Base-by-base conservation (phyloP, 306 rosid species). In the Sechiopsis laciniata region DNA sequence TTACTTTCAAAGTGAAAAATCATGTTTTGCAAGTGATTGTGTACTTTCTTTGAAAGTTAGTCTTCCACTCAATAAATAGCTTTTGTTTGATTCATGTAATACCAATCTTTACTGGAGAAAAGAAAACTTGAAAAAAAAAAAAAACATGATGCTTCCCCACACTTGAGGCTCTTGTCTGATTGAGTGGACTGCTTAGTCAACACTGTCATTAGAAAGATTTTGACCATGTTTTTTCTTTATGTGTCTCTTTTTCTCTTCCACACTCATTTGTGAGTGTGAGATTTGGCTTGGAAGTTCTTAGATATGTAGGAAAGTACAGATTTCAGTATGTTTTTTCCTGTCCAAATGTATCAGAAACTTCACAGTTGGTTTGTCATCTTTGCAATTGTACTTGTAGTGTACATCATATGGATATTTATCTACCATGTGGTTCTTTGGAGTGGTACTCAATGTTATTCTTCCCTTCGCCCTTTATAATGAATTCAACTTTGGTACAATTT, bases 181-280 rank as follows among this genome's bases (percentile, higher is more conserved):
- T 88, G 87, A 85, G 90, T 86, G 97, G 91, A 86, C 70, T 80
- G 76, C 79, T 74, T 78, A 85, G 95, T 92, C 96, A 86, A 89
- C 81, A 85, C 78, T 65, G 80, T 55, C 92, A 89, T 86, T 55
- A 84, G 87, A 86, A 88, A 82, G 72, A 82, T 73, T 56, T 77
- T 46, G 95, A 86, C 96, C 70, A 72, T 89, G 89, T 89, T 81
- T 84, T 87, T 10, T 60, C 67, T 60, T 55, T 19, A 8, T 63
- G 54, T 26, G 1, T 79, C 62, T 55, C 65, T 55, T 29, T 72
- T 20, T 54, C 52, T 54, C 64, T 71, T 66, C 50, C n/a, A 24
- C 54, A 58, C 8, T 55, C 73, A 10, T 42, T n/a, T 67, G 32
- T 75, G 3, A 74, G 2, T 45, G 57, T 79, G 56, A 40, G 42